Evolutionary conservation across 495 filamentous ascomycete genomes (phyloP), one percentile per base, ranked within the genome.

Genomic region (Beverwykella pulmonaria): DNA sequence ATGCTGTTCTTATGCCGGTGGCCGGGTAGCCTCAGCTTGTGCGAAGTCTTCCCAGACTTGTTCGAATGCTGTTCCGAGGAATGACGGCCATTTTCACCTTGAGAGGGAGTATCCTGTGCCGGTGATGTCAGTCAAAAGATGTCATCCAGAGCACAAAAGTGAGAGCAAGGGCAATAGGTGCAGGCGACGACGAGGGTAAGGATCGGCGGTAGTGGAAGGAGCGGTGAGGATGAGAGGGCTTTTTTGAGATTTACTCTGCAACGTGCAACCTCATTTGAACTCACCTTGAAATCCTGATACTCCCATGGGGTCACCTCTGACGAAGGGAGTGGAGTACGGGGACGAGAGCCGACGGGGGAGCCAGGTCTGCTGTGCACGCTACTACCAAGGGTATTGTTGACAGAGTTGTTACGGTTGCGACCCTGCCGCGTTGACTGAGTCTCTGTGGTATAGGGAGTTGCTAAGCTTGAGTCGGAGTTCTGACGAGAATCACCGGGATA

Each of bases 291-390:
- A 74, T 94, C 91, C 78, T 98, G 94, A 77, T 93, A 98, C 48
- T 95, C 80, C 86, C 96, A 98, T 14, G 94, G 94, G 23, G 93
- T 93, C 53, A 98, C 91, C 72, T 98, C 94, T 72, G 90, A 93
- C 15, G 93, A 92, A 34, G 92, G 92, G 44, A 91, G 80, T n/a
- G 93, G 91, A 20, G 88, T 93, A 47, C 89, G 83, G 59, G 93
- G 90, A 56, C 92, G 81, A 5, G 91, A 90, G 44, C 64, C 63
- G 32, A 82, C 80, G 6, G 90, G 89, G 17, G 89, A 91, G n/a
- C 81, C 78, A 44, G 77, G 73, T 39, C 74, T 61, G 66, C 87
- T 88, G 68, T 84, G 79, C 46, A 75, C 65, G 48, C 77, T 85
- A 59, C 80, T 81, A 52, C 79, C 83, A 25, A 82, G 84, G 39